Base-by-base conservation (phyloP, 1,284 basidiomycete genomes). In the Leccinum fuscescens region DNA sequence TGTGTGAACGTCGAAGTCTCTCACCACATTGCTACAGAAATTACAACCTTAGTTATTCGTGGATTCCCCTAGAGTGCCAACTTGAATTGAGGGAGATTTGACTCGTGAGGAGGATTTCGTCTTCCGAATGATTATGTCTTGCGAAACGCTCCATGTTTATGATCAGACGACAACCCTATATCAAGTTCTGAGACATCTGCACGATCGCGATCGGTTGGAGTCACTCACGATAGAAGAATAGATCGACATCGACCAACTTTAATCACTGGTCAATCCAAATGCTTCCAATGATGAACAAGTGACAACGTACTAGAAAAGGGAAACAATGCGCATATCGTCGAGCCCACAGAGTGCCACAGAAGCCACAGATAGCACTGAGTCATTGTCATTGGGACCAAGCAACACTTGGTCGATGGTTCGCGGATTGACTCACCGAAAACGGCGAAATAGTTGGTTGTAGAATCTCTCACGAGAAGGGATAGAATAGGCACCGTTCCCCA, bases 391-490 rank as follows among this genome's bases (percentile, higher is more conserved):
- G 12, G 5, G 17, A 17, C 15, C n/a, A 7, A n/a, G 6, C 27
- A 15, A 31, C 5, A n/a, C 22, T 31, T 6, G 22, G 7, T 24
- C 11, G 31, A 54, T 33, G 17, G 4, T 22, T 29, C 31, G 17
- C 6, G 9, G 15, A 1, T 5, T 12, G 14, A 68, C 68, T 70
- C 60, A 67, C 69, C 15, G 29, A 61, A 58, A 14, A 61, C 11
- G 22, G 9, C 4, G 15, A 33, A 2, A 57, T 57, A 72, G 35
- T 59, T 57, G n/a, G 42, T 57, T 9, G 60, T 14, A 7, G 63
- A 48, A 54, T 71, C 70, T 33, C 42, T 67, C 14, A 61, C 24
- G 7, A 69, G 58, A 56, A 67, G 56, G 12, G 66, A 69, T 6
- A 65, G 15, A 50, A 67, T 39, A 14, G 63, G 69, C 0, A 29